Evolutionary conservation across 495 filamentous ascomycete species (phyloP).

Genomic region (Aspergillus avenaceus): DNA sequence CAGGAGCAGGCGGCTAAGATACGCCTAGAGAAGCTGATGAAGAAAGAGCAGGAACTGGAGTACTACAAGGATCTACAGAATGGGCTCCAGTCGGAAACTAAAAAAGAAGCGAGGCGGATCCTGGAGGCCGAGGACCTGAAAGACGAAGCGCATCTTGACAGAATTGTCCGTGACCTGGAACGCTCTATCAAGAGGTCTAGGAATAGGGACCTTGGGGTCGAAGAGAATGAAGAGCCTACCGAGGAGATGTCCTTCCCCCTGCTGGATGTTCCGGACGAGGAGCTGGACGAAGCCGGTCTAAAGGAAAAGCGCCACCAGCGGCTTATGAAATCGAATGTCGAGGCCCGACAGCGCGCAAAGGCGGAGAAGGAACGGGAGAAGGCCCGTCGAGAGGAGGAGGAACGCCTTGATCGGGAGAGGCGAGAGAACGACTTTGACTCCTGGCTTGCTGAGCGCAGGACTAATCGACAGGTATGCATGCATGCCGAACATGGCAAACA

Average conservation of each 20-base stretch:
- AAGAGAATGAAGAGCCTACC: slow-evolving; percentile 68
- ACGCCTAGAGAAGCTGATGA: slow-evolving; percentile 87
- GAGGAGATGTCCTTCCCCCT: slow-evolving; percentile 81
- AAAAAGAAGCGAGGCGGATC: slow-evolving; percentile 82
- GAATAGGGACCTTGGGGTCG: slow-evolving; percentile 86
- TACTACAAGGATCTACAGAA: slow-evolving; percentile 82
- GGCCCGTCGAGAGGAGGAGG: slow-evolving; percentile 74
- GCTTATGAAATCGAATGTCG: slow-evolving; percentile 88
- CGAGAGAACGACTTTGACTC: slow-evolving; percentile 77
- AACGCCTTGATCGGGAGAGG: slow-evolving; percentile 75
- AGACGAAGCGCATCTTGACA: slow-evolving; percentile 78
- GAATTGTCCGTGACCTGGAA: slow-evolving; percentile 80
- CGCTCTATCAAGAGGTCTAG: slow-evolving; percentile 79
- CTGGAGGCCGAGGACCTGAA: slow-evolving; percentile 89
- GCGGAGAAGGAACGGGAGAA: slow-evolving; percentile 92
- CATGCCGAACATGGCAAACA: background rate
- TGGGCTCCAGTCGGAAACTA: slow-evolving; percentile 63
- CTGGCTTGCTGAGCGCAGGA: slow-evolving; percentile 80
- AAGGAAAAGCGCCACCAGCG: slow-evolving; percentile 90
- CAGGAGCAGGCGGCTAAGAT: slow-evolving; percentile 98
- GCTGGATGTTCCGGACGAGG: slow-evolving; percentile 84
- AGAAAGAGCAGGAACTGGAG: slow-evolving; percentile 91
- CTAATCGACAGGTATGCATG: slow-evolving; percentile 57
- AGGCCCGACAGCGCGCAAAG: slow-evolving; percentile 85
- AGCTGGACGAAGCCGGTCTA: slow-evolving; percentile 83